phyloP scores from a whole-genome alignment of 202 grass and related monocot genomes.

The Schoenoplectus tabernaemontani region DNA sequence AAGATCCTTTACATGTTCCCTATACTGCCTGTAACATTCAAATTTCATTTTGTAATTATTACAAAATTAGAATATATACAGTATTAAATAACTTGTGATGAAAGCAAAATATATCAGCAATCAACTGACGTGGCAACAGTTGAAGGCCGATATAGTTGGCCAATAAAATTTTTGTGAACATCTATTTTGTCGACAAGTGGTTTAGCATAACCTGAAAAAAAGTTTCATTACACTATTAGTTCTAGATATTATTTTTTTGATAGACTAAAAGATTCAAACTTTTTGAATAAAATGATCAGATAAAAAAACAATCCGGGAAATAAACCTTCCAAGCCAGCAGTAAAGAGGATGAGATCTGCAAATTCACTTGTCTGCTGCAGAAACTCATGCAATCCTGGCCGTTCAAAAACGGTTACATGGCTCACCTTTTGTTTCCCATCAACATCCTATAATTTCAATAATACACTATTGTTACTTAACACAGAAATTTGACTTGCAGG shows the following conservation, averaged over 20 bases:
- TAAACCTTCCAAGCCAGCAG: conserved; percentile 94
- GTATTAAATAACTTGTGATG: conserved; percentile 17
- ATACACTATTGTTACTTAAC: conserved; percentile 15
- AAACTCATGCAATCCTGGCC: conserved; percentile 94
- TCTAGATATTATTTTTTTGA: background rate
- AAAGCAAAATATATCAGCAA: background rate
- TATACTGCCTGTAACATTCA: conserved; percentile 57
- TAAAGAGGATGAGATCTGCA: conserved; percentile 96
- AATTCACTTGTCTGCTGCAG: conserved; percentile 82
- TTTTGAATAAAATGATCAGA: background rate
- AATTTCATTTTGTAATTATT: conserved; percentile 20
- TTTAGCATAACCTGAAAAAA: conserved; percentile 83
- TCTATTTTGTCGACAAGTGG: conserved; percentile 97
- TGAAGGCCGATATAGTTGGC: conserved; percentile 78
- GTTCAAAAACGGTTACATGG: conserved; percentile 98
- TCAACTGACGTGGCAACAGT: conserved; percentile 87
- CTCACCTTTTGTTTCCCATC: conserved; percentile 89
- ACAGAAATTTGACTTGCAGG: conserved; percentile 1
- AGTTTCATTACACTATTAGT: background rate
- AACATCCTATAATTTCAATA: conserved; percentile 47
- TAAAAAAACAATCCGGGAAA: conserved; percentile 18
- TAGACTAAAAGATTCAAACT: background rate
- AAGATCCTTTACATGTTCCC: conserved; percentile 99
- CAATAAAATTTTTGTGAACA: conserved; percentile 63
- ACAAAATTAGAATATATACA: background rate